Conservation (phyloP, 805 yeast species). For the Saccharomycopsis malanga region DNA sequence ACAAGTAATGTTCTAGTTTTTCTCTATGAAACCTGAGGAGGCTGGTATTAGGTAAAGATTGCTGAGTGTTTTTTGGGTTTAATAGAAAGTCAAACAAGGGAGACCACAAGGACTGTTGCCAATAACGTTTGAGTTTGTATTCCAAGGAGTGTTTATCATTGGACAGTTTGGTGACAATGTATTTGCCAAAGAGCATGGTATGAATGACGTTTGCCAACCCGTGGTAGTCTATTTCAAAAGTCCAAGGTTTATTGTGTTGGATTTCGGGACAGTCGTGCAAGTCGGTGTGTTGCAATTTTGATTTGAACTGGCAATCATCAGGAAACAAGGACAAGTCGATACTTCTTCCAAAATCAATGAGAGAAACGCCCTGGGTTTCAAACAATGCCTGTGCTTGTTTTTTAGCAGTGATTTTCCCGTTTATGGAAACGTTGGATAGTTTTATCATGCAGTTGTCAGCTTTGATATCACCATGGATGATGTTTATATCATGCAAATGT, state of each 20-base stretch:
- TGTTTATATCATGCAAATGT: constrained; percentile 53
- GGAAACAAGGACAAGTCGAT: constrained; percentile 60
- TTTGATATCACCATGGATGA: constrained; percentile 80
- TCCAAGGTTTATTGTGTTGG: constrained; percentile 56
- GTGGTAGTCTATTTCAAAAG: constrained; percentile 73
- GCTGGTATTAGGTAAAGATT: constrained; percentile 35
- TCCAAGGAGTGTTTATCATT: constrained; percentile 30
- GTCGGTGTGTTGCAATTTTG: constrained; percentile 43
- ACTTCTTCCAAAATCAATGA: constrained; percentile 80
- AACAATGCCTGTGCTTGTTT: constrained; percentile 37
- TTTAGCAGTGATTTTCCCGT: constrained; percentile 8
- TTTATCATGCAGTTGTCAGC: constrained; percentile 82
- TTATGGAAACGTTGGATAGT: constrained; percentile 28
- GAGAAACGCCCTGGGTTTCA: constrained; percentile 45
- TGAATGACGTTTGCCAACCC: constrained; percentile 76
- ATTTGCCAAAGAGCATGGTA: constrained; percentile 62
- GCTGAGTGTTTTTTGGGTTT: constrained; percentile 40
- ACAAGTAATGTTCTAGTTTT: constrained; percentile 38
- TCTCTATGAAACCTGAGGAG: constrained; percentile 32
- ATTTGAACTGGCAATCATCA: constrained; percentile 43
- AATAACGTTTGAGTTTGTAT: constrained; percentile 56
- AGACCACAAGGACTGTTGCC: constrained; percentile 70
- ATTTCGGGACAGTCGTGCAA: constrained; percentile 74
- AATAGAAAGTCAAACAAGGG: constrained; percentile 56
- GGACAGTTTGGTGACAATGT: constrained; percentile 36